Evolutionary conservation across 225 moss, liverwort and hornwort species (phyloP).

Genomic region (Neckera pumila): DNA sequence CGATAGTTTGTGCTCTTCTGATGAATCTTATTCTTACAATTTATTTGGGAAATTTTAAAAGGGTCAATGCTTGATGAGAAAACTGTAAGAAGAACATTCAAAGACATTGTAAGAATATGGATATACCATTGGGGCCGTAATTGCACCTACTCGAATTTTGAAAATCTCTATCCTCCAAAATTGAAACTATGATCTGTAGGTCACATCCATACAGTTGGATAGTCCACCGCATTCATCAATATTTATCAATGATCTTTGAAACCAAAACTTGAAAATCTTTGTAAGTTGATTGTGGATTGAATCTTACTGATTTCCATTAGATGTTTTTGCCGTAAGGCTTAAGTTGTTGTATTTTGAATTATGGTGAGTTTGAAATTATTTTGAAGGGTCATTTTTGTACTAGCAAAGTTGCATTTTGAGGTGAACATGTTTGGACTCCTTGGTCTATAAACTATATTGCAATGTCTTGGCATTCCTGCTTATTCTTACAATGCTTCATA

Average conservation of each 20-base stretch:
- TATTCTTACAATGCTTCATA: background rate
- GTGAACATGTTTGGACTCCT: background rate
- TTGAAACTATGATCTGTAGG: background rate
- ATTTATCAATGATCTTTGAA: background rate
- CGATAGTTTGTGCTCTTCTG: background rate
- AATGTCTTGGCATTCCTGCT: conserved; percentile 12
- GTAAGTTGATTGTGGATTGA: background rate
- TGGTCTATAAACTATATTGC: background rate
- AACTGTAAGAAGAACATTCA: no score
- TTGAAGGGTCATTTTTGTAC: background rate
- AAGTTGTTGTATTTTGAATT: background rate
- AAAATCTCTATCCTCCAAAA: background rate
- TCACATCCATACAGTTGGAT: background rate
- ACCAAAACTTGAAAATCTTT: background rate
- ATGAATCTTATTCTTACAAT: background rate
- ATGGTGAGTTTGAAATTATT: background rate
- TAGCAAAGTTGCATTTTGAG: background rate
- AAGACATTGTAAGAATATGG: background rate
- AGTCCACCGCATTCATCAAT: background rate
- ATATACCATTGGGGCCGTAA: no score
- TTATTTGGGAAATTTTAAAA: background rate
- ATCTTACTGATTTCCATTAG: background rate
- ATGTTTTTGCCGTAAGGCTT: background rate
- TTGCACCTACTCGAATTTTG: background rate
- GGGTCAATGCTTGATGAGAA: background rate